These are phyloP conservation scores for Lolium perenne DNA, from an alignment of 176 grass and related monocot species.

Conservation along the genomic window DNA sequence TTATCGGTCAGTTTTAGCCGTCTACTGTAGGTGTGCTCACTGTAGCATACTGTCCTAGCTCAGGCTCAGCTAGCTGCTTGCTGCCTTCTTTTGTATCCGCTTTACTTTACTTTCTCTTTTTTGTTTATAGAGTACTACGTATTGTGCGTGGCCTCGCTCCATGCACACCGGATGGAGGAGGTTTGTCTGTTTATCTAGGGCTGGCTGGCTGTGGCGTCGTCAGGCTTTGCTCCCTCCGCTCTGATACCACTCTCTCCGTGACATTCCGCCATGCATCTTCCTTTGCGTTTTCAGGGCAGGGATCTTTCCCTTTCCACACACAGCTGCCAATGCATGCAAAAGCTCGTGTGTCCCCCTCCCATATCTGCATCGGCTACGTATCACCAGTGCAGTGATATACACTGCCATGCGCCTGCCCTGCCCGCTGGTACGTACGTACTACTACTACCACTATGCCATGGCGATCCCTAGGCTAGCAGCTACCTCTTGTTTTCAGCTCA, in stretches of 20 bases:
- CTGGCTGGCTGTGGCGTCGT: constrained; percentile 38
- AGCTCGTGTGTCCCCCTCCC: constrained; percentile 20
- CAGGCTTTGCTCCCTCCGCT: constrained; percentile 68
- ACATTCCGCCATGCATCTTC: constrained; percentile 36
- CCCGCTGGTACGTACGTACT: neutral
- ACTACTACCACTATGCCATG: neutral
- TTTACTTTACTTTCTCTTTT: constrained; percentile 50
- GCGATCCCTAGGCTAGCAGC: neutral
- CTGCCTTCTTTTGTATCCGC: constrained; percentile 37
- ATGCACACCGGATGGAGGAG: neutral
- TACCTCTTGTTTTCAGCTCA: neutral
- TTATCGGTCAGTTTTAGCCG: neutral
- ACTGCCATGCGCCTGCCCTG: neutral
- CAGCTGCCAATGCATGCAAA: constrained; percentile 35
- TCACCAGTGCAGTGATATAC: neutral
- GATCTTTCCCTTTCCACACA: constrained; percentile 38
- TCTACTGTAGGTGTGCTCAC: neutral
- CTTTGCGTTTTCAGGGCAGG: constrained; percentile 40
- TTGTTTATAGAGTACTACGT: constrained; percentile 20
- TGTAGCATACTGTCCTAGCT: neutral
- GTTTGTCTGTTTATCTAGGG: constrained; percentile 63
- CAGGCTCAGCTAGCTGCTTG: constrained; percentile 13
- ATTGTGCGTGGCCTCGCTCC: neutral
- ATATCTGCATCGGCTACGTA: neutral
- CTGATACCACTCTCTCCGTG: constrained; percentile 15